Base-by-base conservation (phyloP, 1,139 yeast genomes). In the Barnettozyma hawaiiensis region DNA sequence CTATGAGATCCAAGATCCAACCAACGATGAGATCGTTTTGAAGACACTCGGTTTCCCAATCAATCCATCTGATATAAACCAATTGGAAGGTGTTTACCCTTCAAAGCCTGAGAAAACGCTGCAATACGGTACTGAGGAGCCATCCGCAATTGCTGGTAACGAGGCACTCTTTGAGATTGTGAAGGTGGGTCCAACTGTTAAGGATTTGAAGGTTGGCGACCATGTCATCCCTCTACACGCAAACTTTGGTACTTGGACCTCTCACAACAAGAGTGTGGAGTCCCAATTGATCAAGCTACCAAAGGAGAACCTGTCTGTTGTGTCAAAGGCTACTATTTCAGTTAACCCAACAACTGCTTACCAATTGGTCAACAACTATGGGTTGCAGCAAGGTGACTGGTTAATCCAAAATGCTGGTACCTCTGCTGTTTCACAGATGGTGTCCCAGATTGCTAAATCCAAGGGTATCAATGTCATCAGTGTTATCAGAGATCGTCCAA, bases 341-440 rank as follows among this genome's bases (percentile, higher is more conserved):
- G 97, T 94, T 41, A 92, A 92, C 61, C 97, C 98, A 3, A 75
- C 85, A 46, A 86, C 97, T 8, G 98, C 98, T 0, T 86, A 80
- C 58, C 86, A 87, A 63, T 76, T 94, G 85, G 81, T 92, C 48
- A 81, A 82, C 22, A 76, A 81, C 60, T 86, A 77, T 59, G 70
- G 78, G 39, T 71, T 85, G 62, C 53, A 67, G 39, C 59, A 79
- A 3, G 92, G 90, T 10, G 97, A 92, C 62, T 94, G 96, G 96
- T 77, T 92, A 54, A 80, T 94, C 50, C 98, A 92, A 65, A 92
- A 92, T 59, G 98, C 97, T 31, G 97, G 96, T 33, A 92, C 87
- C 52, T 86, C 96, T 7, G 95, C 95, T 19, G 98, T 92, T 11
- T 96, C 97, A n/a, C 81, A 89, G 54, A 83, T 85, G 52, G 97